Evolutionary conservation across 140 eudicot genomes (phyloP), one percentile per base, ranked within the genome.

Genomic region (Senecio squalidus): DNA sequence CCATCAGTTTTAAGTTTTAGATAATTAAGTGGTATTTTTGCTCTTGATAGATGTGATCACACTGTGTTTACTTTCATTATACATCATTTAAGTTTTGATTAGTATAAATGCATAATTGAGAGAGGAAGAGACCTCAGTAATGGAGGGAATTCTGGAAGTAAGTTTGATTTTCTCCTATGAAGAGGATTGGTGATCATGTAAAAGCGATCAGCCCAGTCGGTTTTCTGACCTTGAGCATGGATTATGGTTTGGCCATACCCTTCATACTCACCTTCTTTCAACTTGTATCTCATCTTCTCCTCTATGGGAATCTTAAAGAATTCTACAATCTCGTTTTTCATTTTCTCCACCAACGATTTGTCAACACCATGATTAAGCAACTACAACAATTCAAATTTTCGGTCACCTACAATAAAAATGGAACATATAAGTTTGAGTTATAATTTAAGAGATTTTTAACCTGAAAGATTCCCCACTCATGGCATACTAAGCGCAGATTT

Each of bases 401-500:
- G 43, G 10, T 36, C 10, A 36, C 43, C 3, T 6, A 44, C n/a
- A 16, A 2, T 4, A 52, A 14, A 26, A 0, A 7, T 27, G 9
- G 9, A 3, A 54, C 8, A 17, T 17, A 17, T 17, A 20, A 59
- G 23, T 44, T 8, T 14, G 61, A 61, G 27, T 29, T 36, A 24
- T 13, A 39, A n/a, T n/a, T n/a, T n/a, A 38, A 49, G 43, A 31
- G 25, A 21, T 14, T 16, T 15, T 34, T 49, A 65, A 80, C 94
- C 82, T 80, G 94, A 58, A 84, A 84, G 58, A 84, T 77, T 5
- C 94, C 94, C 93, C 93, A 84, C 66, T 75, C 78, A 34, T 63
- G 53, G 81, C 86, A 78, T 4, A 72, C 65, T 1, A 56, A 50
- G n/a, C 74, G 81, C 29, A 85, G 68, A 23, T 55, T 50, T 33